These are phyloP conservation scores for Histomonas meleagridis DNA, from an alignment of 208 protist species.

Conservation along the genomic window DNA sequence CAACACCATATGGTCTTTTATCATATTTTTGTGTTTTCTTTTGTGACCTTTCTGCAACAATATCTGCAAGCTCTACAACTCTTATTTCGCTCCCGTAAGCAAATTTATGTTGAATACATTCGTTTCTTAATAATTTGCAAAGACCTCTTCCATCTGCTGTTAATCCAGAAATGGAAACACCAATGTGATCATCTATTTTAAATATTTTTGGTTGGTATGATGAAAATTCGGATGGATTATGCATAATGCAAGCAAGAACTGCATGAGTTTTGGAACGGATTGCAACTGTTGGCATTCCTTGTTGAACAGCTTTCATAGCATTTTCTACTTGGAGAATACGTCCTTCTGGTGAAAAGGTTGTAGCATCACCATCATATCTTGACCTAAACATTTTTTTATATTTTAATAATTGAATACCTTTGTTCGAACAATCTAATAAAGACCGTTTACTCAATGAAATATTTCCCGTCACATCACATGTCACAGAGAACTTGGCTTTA, in stretches of 20 bases:
- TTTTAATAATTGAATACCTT: too few species aligned
- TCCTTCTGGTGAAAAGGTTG: constrained; percentile 84
- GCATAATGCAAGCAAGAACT: constrained; percentile 78
- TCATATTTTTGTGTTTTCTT: constrained; percentile 80
- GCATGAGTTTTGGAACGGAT: constrained; percentile 79
- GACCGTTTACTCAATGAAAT: too few species aligned
- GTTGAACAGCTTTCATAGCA: constrained; percentile 97
- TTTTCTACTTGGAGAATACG: constrained; percentile 78
- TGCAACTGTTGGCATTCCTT: constrained; percentile 85
- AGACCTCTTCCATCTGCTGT: constrained; percentile 80
- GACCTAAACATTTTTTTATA: constrained; percentile 48
- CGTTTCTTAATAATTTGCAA: constrained; percentile 75
- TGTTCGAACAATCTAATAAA: too few species aligned
- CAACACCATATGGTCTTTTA: constrained; percentile 92
- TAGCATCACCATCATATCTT: constrained; percentile 82
- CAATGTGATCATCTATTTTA: constrained; percentile 87
- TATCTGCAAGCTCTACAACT: neutral
- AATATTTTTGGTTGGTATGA: constrained; percentile 70
- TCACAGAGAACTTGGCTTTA: too few species aligned
- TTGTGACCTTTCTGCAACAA: constrained; percentile 72
- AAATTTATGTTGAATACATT: constrained; percentile 87
- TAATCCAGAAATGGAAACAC: constrained; percentile 87
- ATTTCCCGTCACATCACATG: too few species aligned
- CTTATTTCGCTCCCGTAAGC: constrained; percentile 47
- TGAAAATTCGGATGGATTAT: constrained; percentile 69